Percentiles rank a stretch among this genome's conserved stretches.
Conservation (phyloP, 495 filamentous ascomycete genomes). For the Trichoderma reesei region DNA sequence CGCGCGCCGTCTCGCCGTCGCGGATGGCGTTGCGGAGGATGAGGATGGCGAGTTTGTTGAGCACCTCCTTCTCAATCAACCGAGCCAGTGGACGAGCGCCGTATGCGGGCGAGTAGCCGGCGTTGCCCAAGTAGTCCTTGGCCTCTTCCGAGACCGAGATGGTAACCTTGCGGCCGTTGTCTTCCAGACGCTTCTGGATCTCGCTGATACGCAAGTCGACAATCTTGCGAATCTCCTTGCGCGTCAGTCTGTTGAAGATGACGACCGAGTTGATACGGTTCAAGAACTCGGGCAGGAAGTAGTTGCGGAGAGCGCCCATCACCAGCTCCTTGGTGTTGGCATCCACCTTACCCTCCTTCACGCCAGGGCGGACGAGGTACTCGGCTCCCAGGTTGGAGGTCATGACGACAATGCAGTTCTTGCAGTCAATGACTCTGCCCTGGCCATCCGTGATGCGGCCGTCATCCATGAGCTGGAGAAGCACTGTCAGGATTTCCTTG, state of each 20-base stretch:
- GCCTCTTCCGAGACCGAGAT: constrained; percentile 72
- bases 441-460: constrained; percentile 98
- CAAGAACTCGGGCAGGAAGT: constrained; percentile 96
- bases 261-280: constrained; percentile 92
- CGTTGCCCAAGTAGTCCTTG: constrained; percentile 78
- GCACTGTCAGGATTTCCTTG: constrained; percentile 92
- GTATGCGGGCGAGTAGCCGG: constrained; percentile 89
- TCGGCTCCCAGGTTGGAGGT: constrained; percentile 95
- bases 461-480: constrained; percentile 97
- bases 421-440: constrained; percentile 85
- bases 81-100: constrained; percentile 80
- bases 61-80: constrained; percentile 90
- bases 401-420: constrained; percentile 98
- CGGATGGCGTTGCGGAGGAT: constrained; percentile 74
- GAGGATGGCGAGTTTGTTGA: constrained; percentile 84
- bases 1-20: constrained; percentile 74
- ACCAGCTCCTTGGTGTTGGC: constrained; percentile 79
- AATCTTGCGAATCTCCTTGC: constrained; percentile 83
- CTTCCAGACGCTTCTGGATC: constrained; percentile 76
- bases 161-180: constrained; percentile 70
- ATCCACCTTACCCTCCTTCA: constrained; percentile 76
- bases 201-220: constrained; percentile 84
- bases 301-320: constrained; percentile 77
- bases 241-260: constrained; percentile 95
- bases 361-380: constrained; percentile 69